Evolutionary conservation across 495 filamentous ascomycete species (phyloP), one percentile per base, ranked within the genome.

Genomic region (Coniosporium apollinis): DNA sequence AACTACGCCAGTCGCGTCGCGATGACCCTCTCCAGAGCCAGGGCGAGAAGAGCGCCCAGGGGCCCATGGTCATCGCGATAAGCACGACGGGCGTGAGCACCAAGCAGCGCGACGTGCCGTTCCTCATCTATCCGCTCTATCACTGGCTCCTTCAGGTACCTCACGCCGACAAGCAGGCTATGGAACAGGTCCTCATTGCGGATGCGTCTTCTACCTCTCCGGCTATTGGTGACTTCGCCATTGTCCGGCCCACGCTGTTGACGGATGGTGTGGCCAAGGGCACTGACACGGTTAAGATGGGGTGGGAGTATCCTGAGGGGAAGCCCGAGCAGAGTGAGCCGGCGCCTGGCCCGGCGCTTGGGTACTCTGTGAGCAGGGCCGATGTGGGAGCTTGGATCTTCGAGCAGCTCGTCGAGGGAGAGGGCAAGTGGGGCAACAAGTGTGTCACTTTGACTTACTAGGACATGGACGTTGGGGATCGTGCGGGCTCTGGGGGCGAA

Each of bases 161-260:
- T 25, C 69, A 71, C 38, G 56, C 39, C 7, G 76, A 80, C 45
- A 81, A 81, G 62, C 37, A 44, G 41, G 51, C 54, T 3, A 75
- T 77, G 72, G 73, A 79, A 44, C 45, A 56, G 4, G 28, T 48
- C 26, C 35, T 56, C 0, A 44, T 65, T 4, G 43, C 52, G 4
- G 48, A 58, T 14, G 33, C 25, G 5, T 21, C 24, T 1, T 37
- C 30, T n/a, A 25, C 37, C 25, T 19, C 15, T 22, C 54, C 53
- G 31, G 50, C 39, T 20, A 47, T 59, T 19, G 50, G 51, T 38
- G 33, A 47, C 28, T 71, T 57, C 48, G 57, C 65, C 10, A 49
- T 76, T 22, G 48, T 77, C 10, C 53, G 72, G 8, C 57, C 60
- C 5, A 60, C 52, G 33, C 44, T 61, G 14, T 46, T 64, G 36